A percentile compares a stretch with the other conserved stretches of the same genome.
Evolutionary conservation across 2,329 filamentous ascomycete genomes (phyloP).

Genomic region (Domatiomyces catenatus): DNA sequence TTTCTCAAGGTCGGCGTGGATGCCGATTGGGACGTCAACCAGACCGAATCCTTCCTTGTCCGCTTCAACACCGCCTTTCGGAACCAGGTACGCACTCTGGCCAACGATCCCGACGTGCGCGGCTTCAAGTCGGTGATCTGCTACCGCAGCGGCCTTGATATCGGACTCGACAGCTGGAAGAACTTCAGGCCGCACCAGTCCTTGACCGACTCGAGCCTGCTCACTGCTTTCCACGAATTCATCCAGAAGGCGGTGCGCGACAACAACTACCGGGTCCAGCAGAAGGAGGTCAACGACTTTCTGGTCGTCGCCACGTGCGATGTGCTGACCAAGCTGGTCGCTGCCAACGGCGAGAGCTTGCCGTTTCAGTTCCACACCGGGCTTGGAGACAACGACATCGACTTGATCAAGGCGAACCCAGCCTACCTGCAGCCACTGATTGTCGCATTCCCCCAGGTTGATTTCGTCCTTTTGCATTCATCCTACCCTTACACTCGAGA

Average conservation of each 20-base stretch:
- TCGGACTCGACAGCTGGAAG: constrained; percentile 26
- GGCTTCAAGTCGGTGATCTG: constrained; percentile 76
- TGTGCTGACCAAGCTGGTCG: constrained; percentile 35
- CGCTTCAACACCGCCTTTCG: constrained; percentile 38
- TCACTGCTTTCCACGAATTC: constrained; percentile 15
- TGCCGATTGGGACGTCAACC: constrained; percentile 23
- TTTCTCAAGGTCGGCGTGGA: constrained; percentile 27
- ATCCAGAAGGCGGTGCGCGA: constrained; percentile 13
- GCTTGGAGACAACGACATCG: constrained; percentile 65
- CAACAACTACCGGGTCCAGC: constrained; percentile 34
- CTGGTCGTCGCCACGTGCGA: constrained; percentile 50
- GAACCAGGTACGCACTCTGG: constrained; percentile 38
- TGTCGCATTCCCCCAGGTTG: constrained; percentile 49
- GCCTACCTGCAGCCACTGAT: constrained; percentile 62
- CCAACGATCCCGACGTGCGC: constrained; percentile 52
- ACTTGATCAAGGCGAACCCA: constrained; percentile 54
- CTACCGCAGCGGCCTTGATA: constrained; percentile 58
- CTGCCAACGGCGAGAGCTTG: constrained; percentile 24
- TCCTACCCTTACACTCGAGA: constrained; percentile 70
- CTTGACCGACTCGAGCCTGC: constrained; percentile 11
- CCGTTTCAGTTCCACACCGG: constrained; percentile 75
- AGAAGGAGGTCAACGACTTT: constrained; percentile 52
- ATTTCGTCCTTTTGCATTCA: constrained; percentile 64
- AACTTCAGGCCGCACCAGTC: constrained; percentile 17
- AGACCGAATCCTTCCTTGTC: constrained; percentile 17